phyloP scores from a whole-genome alignment of 2,329 filamentous ascomycete species.

The Fonsecaea nubica region DNA sequence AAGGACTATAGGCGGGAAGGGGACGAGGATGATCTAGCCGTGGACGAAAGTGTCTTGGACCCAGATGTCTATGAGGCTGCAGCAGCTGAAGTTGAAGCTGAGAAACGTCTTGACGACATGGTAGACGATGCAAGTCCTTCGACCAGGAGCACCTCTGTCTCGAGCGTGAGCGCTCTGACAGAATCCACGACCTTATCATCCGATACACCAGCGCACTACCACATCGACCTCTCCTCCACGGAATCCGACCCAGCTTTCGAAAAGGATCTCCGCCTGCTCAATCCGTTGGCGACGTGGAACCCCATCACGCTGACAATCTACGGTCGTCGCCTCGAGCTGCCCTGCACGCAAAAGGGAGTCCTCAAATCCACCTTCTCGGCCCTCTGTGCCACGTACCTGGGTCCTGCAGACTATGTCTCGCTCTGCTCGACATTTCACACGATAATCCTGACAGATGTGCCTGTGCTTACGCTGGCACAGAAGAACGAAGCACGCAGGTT shows the following conservation, averaged over 20 bases:
- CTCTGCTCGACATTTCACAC: slow-evolving; percentile 82
- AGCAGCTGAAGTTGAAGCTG: neutral
- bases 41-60: slow-evolving; percentile 37
- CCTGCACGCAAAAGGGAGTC: slow-evolving; percentile 60
- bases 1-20: slow-evolving; percentile 69
- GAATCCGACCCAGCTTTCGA: slow-evolving; percentile 16
- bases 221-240: slow-evolving; percentile 26
- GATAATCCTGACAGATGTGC: slow-evolving; percentile 73
- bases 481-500: slow-evolving; percentile 83
- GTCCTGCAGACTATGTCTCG: slow-evolving; percentile 82
- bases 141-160: neutral
- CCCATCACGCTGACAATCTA: slow-evolving; percentile 39
- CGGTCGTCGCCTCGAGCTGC: slow-evolving; percentile 54
- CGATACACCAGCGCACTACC: slow-evolving; percentile 39
- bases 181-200: slow-evolving; percentile 21
- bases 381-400: slow-evolving; percentile 69
- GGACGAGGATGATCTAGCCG: slow-evolving; percentile 40
- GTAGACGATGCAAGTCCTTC: neutral
- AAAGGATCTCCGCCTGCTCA: slow-evolving; percentile 29
- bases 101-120: slow-evolving; percentile 8
- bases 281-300: slow-evolving; percentile 33
- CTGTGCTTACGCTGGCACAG: slow-evolving; percentile 68
- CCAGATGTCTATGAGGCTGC: slow-evolving; percentile 26
- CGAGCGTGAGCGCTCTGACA: neutral
- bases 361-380: slow-evolving; percentile 71